Evolutionary conservation across 2,329 filamentous ascomycete genomes (phyloP), one percentile per base, ranked within the genome.

Genomic region (Fusarium sp.): DNA sequence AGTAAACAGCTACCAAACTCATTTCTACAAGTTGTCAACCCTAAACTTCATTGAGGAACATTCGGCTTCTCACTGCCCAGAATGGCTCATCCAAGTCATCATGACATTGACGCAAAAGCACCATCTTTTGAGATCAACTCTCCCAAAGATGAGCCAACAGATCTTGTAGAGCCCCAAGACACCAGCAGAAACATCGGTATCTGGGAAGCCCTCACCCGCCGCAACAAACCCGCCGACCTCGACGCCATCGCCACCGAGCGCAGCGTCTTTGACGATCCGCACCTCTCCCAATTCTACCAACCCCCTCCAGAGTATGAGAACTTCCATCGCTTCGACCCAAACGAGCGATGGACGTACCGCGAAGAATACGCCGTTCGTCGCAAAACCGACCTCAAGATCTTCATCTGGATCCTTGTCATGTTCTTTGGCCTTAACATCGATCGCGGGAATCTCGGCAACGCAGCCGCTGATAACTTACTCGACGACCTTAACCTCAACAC

Each of bases 1-100:
- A 3, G 3, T 6, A 5, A 32, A 6, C 28, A 34, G 2, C 1
- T 2, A 32, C 0, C 22, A 56, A 9, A 1, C 6, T 22, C 28
- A 15, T 22, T 45, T 8, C 10, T 9, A 30, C 1, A 20, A 24
- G 12, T 8, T 10, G 8, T 4, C 14, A 20, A 15, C 11, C 10
- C 3, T 34, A 0, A 26, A 12, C 5, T 17, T 10, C 12, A 3
- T 13, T 22, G 12, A 12, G n/a, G 10, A 18, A 26, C 3, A 32
- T 17, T 45, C 5, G 28, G n/a, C 22, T 14, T 22, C 10, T 3
- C 1, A 22, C 5, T 34, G 7, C 28, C 39, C 39, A 34, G 2
- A 26, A 57, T 57, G 39, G 13, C 52, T 44, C 15, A 30, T 3
- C 22, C 28, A 0, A 45, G 30, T 45, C 54, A 34, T 34, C 48